Conservation (phyloP, 2,329 filamentous ascomycete species). For the Rhinocladiella mackenziei region DNA sequence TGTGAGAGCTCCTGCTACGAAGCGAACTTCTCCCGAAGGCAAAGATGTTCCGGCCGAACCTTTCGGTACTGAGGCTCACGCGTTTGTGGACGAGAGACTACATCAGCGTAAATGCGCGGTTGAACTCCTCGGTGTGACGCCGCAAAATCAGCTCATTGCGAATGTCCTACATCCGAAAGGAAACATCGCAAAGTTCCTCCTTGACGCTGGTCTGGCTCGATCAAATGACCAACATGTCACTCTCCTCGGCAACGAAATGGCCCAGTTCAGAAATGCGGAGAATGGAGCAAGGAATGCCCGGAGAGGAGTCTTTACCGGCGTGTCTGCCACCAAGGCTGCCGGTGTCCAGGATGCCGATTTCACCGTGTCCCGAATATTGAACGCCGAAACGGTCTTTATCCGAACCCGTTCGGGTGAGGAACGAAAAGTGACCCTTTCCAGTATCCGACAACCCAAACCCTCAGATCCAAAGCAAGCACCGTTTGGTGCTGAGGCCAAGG, state of each 20-base stretch:
- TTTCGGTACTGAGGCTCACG: conserved; percentile 80
- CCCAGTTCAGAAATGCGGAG: conserved; percentile 76
- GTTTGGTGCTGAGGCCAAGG: conserved; percentile 90
- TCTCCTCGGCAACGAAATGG: conserved; percentile 85
- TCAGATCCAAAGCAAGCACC: conserved; percentile 82
- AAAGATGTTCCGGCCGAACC: conserved; percentile 82
- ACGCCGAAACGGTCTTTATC: conserved; percentile 83
- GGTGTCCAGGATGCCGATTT: conserved; percentile 68
- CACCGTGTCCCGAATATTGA: conserved; percentile 77
- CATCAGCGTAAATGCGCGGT: conserved; percentile 82
- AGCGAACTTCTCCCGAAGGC: conserved; percentile 73
- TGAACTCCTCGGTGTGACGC: conserved; percentile 78
- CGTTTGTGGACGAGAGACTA: conserved; percentile 80
- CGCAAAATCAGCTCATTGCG: conserved; percentile 87
- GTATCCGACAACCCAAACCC: conserved; percentile 85
- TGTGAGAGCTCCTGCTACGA: conserved; percentile 83
- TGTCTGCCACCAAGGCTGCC: conserved; percentile 62
- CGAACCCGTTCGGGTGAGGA: conserved; percentile 80
- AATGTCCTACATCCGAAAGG: conserved; percentile 82
- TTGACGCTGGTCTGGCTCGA: conserved; percentile 82
- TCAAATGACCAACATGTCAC: conserved; percentile 97
- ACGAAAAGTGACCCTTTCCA: conserved; percentile 88
- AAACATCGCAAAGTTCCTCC: conserved; percentile 86
- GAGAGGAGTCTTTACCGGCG: conserved; percentile 75
- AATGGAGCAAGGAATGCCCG: conserved; percentile 74